Evolutionary conservation across 257 asterid species (phyloP), one percentile per base, ranked within the genome.

Genomic region (Plantago major): DNA sequence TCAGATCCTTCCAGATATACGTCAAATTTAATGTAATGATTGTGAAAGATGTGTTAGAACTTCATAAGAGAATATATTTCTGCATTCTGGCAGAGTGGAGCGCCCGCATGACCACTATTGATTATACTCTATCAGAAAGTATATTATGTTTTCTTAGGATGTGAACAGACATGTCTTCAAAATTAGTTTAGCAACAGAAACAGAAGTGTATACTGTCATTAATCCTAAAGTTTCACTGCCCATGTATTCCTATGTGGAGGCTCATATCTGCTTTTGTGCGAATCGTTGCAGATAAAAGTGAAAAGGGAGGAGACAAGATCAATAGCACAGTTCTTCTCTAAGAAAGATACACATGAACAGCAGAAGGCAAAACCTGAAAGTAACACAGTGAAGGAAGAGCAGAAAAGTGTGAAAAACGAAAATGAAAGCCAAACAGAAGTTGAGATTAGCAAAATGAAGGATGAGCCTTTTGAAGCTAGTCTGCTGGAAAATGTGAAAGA

Each of bases 311-410:
- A 84, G 71, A 78, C 67, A 42, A 86, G 73, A 74, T 44, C 88
- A 6, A 93, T 93, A 73, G 77, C 96, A 2, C 85, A 80, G 62
- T 93, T 89, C 28, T 89, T 93, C 82, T 72, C 79, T 6, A 87
- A 76, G 79, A 87, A 81, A 74, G 83, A 67, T 50, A 71, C 37
- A 55, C 46, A 18, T 42, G 58, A 71, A 40, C 56, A 26, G 47
- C 56, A 57, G 62, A 81, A 76, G 51, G 64, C 62, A 46, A 71
- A 74, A 58, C 68, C 42, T 43, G 76, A 74, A 63, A 64, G 37
- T 58, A 52, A 64, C 60, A 66, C 59, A 42, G 38, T 57, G 3
- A 71, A 67, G 69, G 73, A 71, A 49, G 87, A 84, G 72, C 69
- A 71, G 33, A 63, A 62, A 62, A 66, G 55, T 62, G 54, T 22